phyloP scores from a whole-genome alignment of 2,329 filamentous ascomycete species.

The Stachybotrys elegans region DNA sequence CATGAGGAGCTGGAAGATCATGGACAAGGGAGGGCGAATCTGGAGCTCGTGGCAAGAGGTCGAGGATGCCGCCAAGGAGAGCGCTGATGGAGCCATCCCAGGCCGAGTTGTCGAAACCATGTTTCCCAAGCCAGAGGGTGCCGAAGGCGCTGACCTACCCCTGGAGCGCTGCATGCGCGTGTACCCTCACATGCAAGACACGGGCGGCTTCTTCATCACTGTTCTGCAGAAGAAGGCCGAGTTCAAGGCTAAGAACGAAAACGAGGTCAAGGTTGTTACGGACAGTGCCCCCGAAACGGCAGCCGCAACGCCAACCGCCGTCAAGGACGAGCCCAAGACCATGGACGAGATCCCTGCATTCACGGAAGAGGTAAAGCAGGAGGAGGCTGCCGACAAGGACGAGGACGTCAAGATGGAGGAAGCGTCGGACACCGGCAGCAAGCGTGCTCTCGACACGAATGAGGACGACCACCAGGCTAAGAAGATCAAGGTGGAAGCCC shows the following conservation, averaged over 20 bases:
- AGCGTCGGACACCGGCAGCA: conserved; percentile 22
- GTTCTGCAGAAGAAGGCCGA: conserved; percentile 89
- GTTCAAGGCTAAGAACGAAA: conserved; percentile 72
- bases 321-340: conserved; percentile 10
- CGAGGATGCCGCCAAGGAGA: conserved; percentile 60
- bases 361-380: conserved; percentile 17
- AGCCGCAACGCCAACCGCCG: conserved; percentile 4
- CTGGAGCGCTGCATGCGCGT: conserved; percentile 89
- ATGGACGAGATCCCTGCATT: not conserved
- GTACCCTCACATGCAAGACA: conserved; percentile 93
- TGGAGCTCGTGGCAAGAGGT: conserved; percentile 82
- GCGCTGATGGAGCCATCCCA: conserved; percentile 49
- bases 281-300: conserved; percentile 6
- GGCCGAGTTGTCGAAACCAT: conserved; percentile 72
- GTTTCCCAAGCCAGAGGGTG: conserved; percentile 63
- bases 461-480: conserved; percentile 39
- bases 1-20: conserved; percentile 79
- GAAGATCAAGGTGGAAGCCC: conserved; percentile 39
- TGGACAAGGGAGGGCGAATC: conserved; percentile 76
- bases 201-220: conserved; percentile 95
- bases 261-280: conserved; percentile 36
- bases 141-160: conserved; percentile 59
- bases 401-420: conserved; percentile 26
- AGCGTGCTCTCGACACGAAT: conserved; percentile 29
- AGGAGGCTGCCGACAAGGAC: conserved; percentile 18